Conservation (phyloP, 352 stramenopile species). For the Phytophthora syringae region DNA sequence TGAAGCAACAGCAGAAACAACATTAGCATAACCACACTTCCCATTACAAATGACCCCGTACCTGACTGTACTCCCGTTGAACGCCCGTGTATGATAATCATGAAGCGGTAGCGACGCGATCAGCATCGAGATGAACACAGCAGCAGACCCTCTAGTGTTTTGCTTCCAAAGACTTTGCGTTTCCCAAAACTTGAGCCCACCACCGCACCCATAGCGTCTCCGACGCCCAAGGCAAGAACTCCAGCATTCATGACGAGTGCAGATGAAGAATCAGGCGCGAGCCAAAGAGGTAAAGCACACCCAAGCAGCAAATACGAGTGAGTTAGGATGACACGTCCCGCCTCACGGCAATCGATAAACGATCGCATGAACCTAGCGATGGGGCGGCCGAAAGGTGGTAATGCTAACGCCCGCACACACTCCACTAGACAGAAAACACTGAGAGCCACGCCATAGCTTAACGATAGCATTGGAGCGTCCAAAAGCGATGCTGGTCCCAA, state of each 20-base stretch:
- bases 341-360: slow-evolving; percentile 83
- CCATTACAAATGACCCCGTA: slow-evolving; percentile 27
- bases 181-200: slow-evolving; percentile 62
- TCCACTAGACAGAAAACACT: slow-evolving; percentile 75
- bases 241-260: slow-evolving; percentile 66
- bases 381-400: slow-evolving; percentile 57
- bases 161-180: slow-evolving; percentile 61
- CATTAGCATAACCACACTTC: slow-evolving; percentile 6
- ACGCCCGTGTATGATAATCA: slow-evolving; percentile 35
- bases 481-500: slow-evolving; percentile 70
- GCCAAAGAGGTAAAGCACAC: slow-evolving; percentile 78
- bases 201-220: slow-evolving; percentile 79
- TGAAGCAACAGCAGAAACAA: slow-evolving; percentile 14
- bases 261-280: slow-evolving; percentile 24
- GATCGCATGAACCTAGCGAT: slow-evolving; percentile 70
- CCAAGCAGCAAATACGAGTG: slow-evolving; percentile 84
- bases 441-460: slow-evolving; percentile 84
- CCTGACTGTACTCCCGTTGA: slow-evolving; percentile 44
- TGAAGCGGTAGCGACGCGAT: slow-evolving; percentile 60
- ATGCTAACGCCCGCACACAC: slow-evolving; percentile 63
- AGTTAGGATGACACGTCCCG: slow-evolving; percentile 69
- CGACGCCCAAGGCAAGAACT: slow-evolving; percentile 71
- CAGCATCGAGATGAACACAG: slow-evolving; percentile 67
- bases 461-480: slow-evolving; percentile 61
- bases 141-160: slow-evolving; percentile 67